Evolutionary conservation across 2,329 filamentous ascomycete genomes (phyloP).

Genomic region (Alternaria ethzedia): DNA sequence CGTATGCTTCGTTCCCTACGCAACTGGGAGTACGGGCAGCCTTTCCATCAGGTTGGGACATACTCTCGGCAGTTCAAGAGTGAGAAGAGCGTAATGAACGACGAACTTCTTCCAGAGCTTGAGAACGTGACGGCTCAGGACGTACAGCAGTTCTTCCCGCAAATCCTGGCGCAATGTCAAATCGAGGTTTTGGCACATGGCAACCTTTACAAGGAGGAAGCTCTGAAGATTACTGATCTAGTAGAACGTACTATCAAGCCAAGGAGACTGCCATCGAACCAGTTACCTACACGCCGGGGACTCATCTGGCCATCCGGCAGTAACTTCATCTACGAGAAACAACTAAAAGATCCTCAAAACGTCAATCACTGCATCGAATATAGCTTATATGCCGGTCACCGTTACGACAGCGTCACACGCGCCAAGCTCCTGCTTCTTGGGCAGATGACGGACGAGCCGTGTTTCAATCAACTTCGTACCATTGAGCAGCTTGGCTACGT

Average conservation of each 20-base stretch:
- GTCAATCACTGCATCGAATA: conserved; percentile 66
- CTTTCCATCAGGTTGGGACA: conserved; percentile 85
- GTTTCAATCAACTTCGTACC: conserved; percentile 91
- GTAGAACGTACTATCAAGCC: conserved; percentile 80
- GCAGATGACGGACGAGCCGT: conserved; percentile 90
- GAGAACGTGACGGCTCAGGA: conserved; percentile 75
- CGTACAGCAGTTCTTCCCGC: conserved; percentile 77
- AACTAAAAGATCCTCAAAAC: conserved; percentile 83
- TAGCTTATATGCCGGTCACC: conserved; percentile 51
- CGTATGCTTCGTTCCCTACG: conserved; percentile 75
- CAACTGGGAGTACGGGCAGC: conserved; percentile 87
- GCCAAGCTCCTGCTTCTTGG: conserved; percentile 82
- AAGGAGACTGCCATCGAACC: conserved; percentile 72
- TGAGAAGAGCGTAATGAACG: conserved; percentile 78
- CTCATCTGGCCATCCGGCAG: conserved; percentile 78
- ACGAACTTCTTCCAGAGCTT: conserved; percentile 80
- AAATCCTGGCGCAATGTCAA: conserved; percentile 81
- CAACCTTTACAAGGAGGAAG: conserved; percentile 94
- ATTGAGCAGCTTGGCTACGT: conserved; percentile 98
- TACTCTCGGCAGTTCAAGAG: conserved; percentile 81
- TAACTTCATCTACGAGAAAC: conserved; percentile 83
- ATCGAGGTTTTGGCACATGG: conserved; percentile 89
- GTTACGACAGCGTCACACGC: conserved; percentile 68
- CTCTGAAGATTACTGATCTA: conserved; percentile 81
- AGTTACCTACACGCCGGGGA: conserved; percentile 81